Evolutionary conservation across 768 basidiomycete species (phyloP).

Genomic region (Tremella fuciformis): DNA sequence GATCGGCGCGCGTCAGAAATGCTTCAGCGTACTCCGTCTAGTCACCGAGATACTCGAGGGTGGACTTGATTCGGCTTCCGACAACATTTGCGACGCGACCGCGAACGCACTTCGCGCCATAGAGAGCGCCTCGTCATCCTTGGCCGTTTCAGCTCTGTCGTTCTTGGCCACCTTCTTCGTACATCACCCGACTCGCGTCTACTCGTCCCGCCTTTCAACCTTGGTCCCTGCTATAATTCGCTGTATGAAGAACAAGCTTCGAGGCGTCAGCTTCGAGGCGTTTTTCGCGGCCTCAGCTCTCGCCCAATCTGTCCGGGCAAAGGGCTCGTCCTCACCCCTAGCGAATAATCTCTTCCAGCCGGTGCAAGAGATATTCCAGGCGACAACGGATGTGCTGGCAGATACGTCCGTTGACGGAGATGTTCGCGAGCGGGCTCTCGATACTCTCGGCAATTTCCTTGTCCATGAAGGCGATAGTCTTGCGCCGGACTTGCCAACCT

Average conservation of each 20-base stretch:
- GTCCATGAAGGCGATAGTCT: conserved; percentile 75
- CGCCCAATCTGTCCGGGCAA: conserved; percentile 63
- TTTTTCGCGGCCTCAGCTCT: conserved; percentile 84
- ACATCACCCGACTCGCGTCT: conserved; percentile 63
- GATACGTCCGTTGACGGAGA: conserved; percentile 88
- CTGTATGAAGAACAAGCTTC: conserved; percentile 75
- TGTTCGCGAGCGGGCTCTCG: conserved; percentile 76
- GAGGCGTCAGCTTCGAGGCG: conserved; percentile 80
- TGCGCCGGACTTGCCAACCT: conserved; percentile 48
- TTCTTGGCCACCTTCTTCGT: conserved; percentile 84
- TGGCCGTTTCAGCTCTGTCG: conserved; percentile 78
- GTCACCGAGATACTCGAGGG: conserved; percentile 79
- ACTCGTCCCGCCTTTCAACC: conserved; percentile 61
- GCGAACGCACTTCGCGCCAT: conserved; percentile 29
- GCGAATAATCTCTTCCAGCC: conserved; percentile 34
- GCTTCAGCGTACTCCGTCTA: conserved; percentile 72
- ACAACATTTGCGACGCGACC: conserved; percentile 59
- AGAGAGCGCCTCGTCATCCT: conserved; percentile 63
- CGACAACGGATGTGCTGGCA: conserved; percentile 67
- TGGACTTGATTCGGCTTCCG: conserved; percentile 68
- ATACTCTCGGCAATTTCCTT: conserved; percentile 81
- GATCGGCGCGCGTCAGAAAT: conserved; percentile 74
- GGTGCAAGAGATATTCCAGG: conserved; percentile 67
- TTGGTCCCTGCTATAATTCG: conserved; percentile 73
- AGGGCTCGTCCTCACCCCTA: conserved; percentile 33